These are phyloP conservation scores for Discostella pseudostelligera DNA, from an alignment of 108 stramenopile genomes.

Conservation along the genomic window DNA sequence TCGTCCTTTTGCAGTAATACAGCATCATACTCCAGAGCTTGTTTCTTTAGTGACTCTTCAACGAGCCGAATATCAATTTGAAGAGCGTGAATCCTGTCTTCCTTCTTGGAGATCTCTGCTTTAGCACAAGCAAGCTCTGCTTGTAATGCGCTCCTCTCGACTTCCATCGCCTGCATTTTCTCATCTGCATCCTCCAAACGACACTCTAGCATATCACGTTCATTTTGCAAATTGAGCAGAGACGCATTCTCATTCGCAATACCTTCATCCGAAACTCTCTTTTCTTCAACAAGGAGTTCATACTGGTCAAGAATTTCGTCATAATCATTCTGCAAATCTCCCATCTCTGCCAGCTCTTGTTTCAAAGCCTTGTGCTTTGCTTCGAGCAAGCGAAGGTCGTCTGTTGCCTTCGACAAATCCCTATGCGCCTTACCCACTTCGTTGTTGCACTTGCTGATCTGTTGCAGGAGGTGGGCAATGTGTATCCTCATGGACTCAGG, in stretches of 20 bases:
- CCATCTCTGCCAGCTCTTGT: slow-evolving; percentile 21
- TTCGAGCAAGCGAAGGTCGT: slow-evolving; percentile 27
- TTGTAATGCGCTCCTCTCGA: slow-evolving; percentile 31
- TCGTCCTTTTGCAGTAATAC: background rate
- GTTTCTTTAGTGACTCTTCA: background rate
- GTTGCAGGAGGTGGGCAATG: slow-evolving; percentile 10
- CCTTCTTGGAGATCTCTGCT: slow-evolving; percentile 14
- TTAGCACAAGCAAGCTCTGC: slow-evolving; percentile 12
- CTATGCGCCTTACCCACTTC: slow-evolving; percentile 21
- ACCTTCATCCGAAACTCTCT: background rate
- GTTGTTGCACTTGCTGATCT: slow-evolving; percentile 6
- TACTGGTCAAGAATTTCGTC: slow-evolving; percentile 31
- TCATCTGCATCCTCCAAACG: slow-evolving; percentile 44
- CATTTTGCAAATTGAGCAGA: slow-evolving; percentile 12
- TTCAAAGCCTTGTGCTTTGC: slow-evolving; percentile 29
- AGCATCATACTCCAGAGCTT: background rate
- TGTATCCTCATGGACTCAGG: slow-evolving; percentile 13
- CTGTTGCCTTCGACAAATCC: slow-evolving; percentile 22
- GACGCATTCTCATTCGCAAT: background rate
- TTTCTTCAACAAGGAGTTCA: slow-evolving; percentile 19
- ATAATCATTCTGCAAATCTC: slow-evolving; percentile 25
- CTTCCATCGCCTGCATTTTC: slow-evolving; percentile 40
- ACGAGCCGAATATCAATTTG: slow-evolving; percentile 37
- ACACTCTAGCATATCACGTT: slow-evolving; percentile 33
- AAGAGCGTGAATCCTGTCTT: slow-evolving; percentile 27